A percentile compares a stretch with the other conserved stretches of the same genome.
These are phyloP conservation scores for Wickerhamomyces sp. DNA, from an alignment of 1,139 yeast species.

Conservation along the genomic window DNA sequence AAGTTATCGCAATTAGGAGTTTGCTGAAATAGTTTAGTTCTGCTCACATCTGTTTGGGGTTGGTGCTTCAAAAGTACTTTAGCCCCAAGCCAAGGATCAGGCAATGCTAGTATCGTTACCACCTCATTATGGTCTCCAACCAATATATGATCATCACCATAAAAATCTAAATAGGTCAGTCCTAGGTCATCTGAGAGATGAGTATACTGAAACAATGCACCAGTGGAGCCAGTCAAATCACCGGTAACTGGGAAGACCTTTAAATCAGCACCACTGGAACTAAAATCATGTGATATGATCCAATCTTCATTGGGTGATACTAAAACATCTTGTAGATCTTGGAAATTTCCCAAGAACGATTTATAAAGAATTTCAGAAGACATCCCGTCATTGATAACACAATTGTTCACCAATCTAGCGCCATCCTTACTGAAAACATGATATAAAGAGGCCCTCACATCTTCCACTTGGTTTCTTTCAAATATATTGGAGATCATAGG, in stretches of 20 bases:
- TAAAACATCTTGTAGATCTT: background rate
- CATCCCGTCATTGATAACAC: conserved; percentile 8
- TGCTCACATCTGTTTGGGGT: background rate
- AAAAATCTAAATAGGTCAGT: conserved; percentile 5
- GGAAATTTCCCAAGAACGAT: conserved; percentile 6
- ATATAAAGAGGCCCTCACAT: background rate
- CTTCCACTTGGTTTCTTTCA: background rate
- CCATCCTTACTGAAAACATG: conserved; percentile 1
- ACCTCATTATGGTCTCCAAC: conserved; percentile 15
- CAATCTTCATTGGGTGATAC: conserved; percentile 11
- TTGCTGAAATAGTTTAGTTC: conserved; percentile 10
- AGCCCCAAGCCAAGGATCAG: conserved; percentile 4
- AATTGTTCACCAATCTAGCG: conserved; percentile 1
- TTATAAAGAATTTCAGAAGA: conserved; percentile 3
- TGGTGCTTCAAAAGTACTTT: conserved; percentile 2
- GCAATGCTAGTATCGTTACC: conserved; percentile 6
- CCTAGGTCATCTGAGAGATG: conserved; percentile 10
- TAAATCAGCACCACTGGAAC: conserved; percentile 5
- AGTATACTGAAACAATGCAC: conserved; percentile 7
- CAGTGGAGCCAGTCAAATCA: conserved; percentile 3
- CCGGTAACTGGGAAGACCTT: conserved; percentile 12
- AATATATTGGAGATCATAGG: conserved; percentile 10
- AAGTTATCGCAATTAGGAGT: conserved; percentile 5
- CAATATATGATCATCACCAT: conserved; percentile 10
- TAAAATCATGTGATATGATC: conserved; percentile 8